These are phyloP conservation scores for Silene conica DNA, from an alignment of 148 eudicot species.

Conservation along the genomic window DNA sequence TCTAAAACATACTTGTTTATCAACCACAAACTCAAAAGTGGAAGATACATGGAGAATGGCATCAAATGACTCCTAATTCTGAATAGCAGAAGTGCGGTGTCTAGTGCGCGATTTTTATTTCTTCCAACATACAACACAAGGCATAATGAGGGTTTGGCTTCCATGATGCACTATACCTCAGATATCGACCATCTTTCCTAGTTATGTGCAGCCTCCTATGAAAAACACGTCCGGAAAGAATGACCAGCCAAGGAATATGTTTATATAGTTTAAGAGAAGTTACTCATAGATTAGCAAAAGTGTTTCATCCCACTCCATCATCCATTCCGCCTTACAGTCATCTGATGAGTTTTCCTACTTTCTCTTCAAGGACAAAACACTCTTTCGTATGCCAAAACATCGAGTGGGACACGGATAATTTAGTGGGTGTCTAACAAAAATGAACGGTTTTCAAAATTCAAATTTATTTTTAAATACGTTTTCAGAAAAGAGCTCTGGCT, in stretches of 20 bases:
- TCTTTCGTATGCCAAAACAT: neutral
- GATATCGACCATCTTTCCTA: neutral
- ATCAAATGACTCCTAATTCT: neutral
- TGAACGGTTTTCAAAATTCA: neutral
- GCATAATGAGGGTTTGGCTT: neutral
- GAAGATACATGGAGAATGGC: neutral
- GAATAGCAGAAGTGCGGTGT: neutral
- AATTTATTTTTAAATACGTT: neutral
- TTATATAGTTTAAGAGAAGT: neutral
- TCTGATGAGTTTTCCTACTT: neutral
- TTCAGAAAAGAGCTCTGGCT: neutral
- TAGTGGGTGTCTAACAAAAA: neutral
- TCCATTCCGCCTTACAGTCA: neutral
- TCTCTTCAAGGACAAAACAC: neutral
- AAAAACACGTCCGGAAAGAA: neutral
- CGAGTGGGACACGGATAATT: neutral
- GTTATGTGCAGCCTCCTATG: neutral
- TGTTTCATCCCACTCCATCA: neutral
- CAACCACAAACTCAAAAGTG: neutral
- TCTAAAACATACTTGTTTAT: neutral
- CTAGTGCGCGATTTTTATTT: neutral
- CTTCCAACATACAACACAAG: neutral
- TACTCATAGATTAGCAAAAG: neutral
- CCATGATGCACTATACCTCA: neutral
- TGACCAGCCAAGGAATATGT: neutral